phyloP scores from a whole-genome alignment of 2,329 filamentous ascomycete genomes.

The Penicillium sp. region DNA sequence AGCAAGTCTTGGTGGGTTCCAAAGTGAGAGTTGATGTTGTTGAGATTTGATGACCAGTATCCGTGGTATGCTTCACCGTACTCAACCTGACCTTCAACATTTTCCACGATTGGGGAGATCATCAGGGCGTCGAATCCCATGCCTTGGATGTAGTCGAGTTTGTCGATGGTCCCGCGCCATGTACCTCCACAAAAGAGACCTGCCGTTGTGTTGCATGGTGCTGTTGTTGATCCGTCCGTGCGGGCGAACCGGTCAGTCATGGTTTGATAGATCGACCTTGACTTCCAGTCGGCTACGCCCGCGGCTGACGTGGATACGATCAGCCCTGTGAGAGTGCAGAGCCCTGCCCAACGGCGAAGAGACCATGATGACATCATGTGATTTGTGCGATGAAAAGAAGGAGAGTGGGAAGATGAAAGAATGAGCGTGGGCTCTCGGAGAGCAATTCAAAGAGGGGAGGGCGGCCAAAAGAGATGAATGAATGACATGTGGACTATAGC shows the following conservation, averaged over 20 bases:
- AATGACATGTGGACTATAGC: constrained; percentile 5
- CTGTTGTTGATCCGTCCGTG: constrained; percentile 40
- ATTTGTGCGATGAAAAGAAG: background rate
- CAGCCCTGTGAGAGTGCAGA: constrained; percentile 6
- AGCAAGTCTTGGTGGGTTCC: constrained; percentile 51
- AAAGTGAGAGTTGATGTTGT: constrained; percentile 52
- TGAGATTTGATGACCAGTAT: constrained; percentile 53
- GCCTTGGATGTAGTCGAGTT: constrained; percentile 54
- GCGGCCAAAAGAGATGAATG: background rate
- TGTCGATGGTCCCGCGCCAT: constrained; percentile 51
- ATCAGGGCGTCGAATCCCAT: constrained; percentile 54
- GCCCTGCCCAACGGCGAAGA: background rate
- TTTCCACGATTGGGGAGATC: constrained; percentile 46
- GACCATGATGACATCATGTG: constrained; percentile 11
- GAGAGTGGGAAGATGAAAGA: background rate
- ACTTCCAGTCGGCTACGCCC: constrained; percentile 38
- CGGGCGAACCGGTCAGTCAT: constrained; percentile 51
- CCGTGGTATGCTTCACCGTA: constrained; percentile 54
- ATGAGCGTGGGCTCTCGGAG: background rate
- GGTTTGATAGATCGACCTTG: constrained; percentile 49
- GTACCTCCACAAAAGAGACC: constrained; percentile 54
- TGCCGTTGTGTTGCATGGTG: constrained; percentile 32
- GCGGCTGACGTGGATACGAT: constrained; percentile 24
- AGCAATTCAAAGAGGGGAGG: background rate
- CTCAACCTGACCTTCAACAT: constrained; percentile 39